Evolutionary conservation across 2,329 filamentous ascomycete species (phyloP), one percentile per base, ranked within the genome.

Genomic region (Westerdykella sp.): DNA sequence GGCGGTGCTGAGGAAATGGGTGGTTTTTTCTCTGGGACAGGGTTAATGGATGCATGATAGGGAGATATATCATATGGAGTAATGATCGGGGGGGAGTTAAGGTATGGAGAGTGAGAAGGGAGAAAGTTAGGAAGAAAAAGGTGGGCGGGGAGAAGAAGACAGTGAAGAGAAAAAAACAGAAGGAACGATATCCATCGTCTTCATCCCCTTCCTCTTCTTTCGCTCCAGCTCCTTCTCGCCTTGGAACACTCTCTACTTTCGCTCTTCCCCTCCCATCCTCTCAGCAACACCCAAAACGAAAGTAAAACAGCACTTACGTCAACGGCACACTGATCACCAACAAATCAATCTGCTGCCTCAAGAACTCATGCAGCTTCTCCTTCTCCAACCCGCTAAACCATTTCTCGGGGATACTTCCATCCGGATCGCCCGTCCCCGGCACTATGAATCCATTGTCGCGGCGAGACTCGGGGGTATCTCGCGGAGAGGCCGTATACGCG

Each of bases 401-500:
- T 14, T 70, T 72, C 2, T 58, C 65, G 0, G 79, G 79, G 6
- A 81, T 66, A 1, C 54, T 63, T 30, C 79, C 79, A 32, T 81
- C 74, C 10, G 69, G 65, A 52, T 82, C 79, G 9, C 79, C 79
- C 0, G 84, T 85, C 0, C 81, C 80, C 0, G 81, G 79, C 0
- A 87, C 79, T 28, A 83, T 77, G 67, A 83, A 91, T 5, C 80
- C 77, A 12, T 68, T 60, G 63, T 91, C 85, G 22, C 66, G 70
- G 36, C 76, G 77, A 1, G 80, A 83, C 42, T 81, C 81, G 0
- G 80, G 76, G 0, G 84, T 87, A 7, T 71, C 62, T n/a, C 83
- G 81, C 1, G 83, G 77, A 21, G 78, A 79, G 0, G 85, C 80
- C 0, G 85, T 91, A 69, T 85, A 89, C 1, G 85, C 86, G 58